Evolutionary conservation across 164 flowering plant genomes (phyloP).

Genomic region (Platanus orientalis): DNA sequence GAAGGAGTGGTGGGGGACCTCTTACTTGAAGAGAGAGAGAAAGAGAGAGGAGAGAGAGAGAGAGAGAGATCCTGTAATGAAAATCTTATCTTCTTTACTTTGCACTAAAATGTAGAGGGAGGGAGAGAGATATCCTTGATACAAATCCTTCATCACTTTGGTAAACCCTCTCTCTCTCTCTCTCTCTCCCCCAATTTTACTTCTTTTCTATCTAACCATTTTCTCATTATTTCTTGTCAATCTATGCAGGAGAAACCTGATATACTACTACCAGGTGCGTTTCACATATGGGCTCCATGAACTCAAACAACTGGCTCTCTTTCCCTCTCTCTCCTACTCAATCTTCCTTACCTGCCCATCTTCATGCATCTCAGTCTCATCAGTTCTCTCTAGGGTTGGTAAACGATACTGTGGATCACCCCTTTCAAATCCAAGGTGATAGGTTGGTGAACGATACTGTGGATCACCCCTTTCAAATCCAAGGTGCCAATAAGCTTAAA

Average conservation of each 20-base stretch:
- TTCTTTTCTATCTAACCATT: not conserved
- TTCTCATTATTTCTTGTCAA: not conserved
- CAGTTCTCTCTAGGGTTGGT: constrained; percentile 64
- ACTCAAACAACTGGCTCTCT: constrained; percentile 84
- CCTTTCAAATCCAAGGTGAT: constrained; percentile 67
- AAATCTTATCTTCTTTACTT: not conserved
- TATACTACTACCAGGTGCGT: not conserved
- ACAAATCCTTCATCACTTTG: not conserved
- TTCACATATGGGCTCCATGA: constrained; percentile 45
- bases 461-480: constrained; percentile 55
- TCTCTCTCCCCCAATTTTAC: not conserved
- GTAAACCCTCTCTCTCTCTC: not conserved
- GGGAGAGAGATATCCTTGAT: not conserved
- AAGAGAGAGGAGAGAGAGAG: not conserved
- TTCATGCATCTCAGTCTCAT: constrained; percentile 43
- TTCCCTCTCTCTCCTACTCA: constrained; percentile 68
- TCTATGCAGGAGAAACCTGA: constrained; percentile 13
- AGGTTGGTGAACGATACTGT: constrained; percentile 48
- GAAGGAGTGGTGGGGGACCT: not conserved
- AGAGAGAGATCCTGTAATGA: not conserved
- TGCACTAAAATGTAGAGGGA: not conserved
- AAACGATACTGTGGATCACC: constrained; percentile 44
- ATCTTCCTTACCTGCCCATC: constrained; percentile 46
- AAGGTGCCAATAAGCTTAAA: constrained; percentile 39
- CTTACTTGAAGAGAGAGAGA: not conserved